Percentiles rank a stretch among this genome's conserved stretches.
Evolutionary conservation across 352 stramenopile species (phyloP).

Genomic region (Globisporangium canariense): DNA sequence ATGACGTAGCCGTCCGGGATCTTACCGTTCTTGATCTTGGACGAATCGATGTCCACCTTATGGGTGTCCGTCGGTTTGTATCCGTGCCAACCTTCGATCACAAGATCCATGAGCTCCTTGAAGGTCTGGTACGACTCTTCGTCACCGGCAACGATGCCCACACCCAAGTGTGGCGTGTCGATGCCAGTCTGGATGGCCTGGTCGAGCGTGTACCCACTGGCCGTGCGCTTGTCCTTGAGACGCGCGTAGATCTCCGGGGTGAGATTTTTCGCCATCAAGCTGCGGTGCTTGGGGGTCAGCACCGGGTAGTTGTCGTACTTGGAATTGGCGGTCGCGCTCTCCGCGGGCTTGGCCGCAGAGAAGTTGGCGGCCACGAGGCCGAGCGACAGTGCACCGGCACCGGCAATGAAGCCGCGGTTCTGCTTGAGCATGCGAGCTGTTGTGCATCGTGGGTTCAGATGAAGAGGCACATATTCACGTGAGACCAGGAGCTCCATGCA

Average conservation of each 20-base stretch:
- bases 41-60: conserved; percentile 78
- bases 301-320: conserved; percentile 74
- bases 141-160: conserved; percentile 83
- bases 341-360: conserved; percentile 30
- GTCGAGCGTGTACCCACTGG: conserved; percentile 79
- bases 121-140: conserved; percentile 81
- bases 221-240: conserved; percentile 68
- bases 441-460: conserved; percentile 14
- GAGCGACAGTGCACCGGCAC: conserved; percentile 50
- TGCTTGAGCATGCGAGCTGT: conserved; percentile 50
- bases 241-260: conserved; percentile 78
- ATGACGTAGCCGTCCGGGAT: conserved; percentile 85
- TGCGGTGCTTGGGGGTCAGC: conserved; percentile 82
- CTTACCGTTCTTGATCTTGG: conserved; percentile 67
- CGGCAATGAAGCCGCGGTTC: conserved; percentile 54
- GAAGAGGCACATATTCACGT: not conserved
- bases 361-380: conserved; percentile 48
- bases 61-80: conserved; percentile 81
- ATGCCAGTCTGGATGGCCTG: conserved; percentile 85
- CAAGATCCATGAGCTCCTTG: conserved; percentile 80
- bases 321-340: conserved; percentile 23
- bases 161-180: conserved; percentile 75
- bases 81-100: conserved; percentile 86
- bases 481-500: not conserved
- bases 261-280: conserved; percentile 84